A percentile compares a stretch with the other conserved stretches of the same genome.
Evolutionary conservation across 2,329 filamentous ascomycete genomes (phyloP).

Genomic region (Aspergillus flavus): DNA sequence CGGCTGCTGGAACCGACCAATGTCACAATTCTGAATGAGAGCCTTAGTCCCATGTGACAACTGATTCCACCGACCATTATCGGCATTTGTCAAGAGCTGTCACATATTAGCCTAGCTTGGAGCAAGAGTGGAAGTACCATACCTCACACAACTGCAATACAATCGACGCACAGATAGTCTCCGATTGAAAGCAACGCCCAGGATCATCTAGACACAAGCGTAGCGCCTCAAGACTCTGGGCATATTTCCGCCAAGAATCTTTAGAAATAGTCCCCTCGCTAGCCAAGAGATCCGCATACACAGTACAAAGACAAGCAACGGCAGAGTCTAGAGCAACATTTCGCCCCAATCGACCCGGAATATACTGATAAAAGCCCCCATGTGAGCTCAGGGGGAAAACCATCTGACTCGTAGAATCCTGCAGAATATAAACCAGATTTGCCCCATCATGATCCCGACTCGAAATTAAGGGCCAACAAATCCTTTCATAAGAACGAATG

Average conservation of each 20-base stretch:
- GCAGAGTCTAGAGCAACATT: neutral
- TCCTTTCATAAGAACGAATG: neutral
- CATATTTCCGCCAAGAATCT: neutral
- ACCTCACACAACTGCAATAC: neutral
- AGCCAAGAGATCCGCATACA: neutral
- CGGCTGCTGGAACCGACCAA: neutral
- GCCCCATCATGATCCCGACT: neutral
- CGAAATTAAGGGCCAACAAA: neutral
- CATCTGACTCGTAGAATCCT: neutral
- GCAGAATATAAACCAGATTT: neutral
- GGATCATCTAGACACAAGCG: neutral
- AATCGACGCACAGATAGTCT: neutral
- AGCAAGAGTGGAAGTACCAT: too few species aligned
- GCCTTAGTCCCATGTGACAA: neutral
- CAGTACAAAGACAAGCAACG: neutral
- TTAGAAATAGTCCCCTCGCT: neutral
- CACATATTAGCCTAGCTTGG: neutral
- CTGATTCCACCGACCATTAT: slow-evolving; percentile 1
- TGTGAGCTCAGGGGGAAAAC: neutral
- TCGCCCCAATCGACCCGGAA: neutral
- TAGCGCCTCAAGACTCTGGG: neutral
- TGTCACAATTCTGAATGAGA: neutral
- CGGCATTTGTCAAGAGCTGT: neutral
- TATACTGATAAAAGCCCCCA: neutral
- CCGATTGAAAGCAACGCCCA: neutral